phyloP scores from a whole-genome alignment of 2,329 filamentous ascomycete species.

The Aspergillus brasiliensis region DNA sequence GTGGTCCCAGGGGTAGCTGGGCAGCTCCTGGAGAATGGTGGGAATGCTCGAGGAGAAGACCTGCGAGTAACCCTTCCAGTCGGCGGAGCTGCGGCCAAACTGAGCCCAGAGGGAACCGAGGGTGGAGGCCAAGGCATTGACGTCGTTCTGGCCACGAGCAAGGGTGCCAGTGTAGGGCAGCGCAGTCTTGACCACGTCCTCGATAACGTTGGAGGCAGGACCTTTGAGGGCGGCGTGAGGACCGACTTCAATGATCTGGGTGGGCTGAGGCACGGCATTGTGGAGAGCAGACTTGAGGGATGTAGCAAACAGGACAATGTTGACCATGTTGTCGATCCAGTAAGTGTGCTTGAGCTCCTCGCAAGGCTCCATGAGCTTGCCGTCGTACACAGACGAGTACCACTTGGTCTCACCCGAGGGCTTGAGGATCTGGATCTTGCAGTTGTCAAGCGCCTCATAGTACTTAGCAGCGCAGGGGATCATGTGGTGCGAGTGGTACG shows the following conservation, averaged over 20 bases:
- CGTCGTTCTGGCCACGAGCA: not conserved
- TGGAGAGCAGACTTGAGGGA: not conserved
- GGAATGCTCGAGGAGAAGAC: not conserved
- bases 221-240: constrained; percentile 7
- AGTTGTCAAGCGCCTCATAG: not conserved
- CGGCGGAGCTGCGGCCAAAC: not conserved
- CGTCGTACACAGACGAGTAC: not conserved
- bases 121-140: not conserved
- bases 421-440: too few relatives aligned
- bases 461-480: constrained; percentile 17
- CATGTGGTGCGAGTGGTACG: constrained; percentile 50
- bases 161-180: not conserved
- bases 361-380: not conserved
- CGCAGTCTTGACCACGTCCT: not conserved
- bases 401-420: not conserved
- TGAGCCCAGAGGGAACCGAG: not conserved
- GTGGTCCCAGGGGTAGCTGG: constrained; percentile 3
- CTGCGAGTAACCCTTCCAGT: not conserved
- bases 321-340: constrained; percentile 11
- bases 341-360: constrained; percentile 1
- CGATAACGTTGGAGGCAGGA: not conserved
- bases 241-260: not conserved
- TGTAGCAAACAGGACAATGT: constrained; percentile 1
- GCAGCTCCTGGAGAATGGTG: not conserved
- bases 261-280: not conserved